Base-by-base conservation (phyloP, 768 basidiomycete genomes). In the Leccinum disarticulatum region DNA sequence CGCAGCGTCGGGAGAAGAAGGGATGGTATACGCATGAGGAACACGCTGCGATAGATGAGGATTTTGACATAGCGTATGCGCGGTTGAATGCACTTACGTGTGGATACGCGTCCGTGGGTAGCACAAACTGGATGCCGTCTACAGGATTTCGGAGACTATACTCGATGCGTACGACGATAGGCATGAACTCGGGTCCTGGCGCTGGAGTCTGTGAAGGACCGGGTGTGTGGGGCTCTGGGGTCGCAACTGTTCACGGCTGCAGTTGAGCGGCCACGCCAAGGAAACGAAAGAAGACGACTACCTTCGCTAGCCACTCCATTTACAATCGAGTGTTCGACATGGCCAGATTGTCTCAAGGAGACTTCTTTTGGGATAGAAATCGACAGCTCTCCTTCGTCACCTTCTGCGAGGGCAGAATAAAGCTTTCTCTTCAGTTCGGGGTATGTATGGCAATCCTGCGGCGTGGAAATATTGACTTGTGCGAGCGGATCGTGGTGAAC, bases 371-470 rank as follows among this genome's bases (percentile, higher is more conserved):
- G 91, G 60, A 98, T 86, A 11, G 87, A 84, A 66, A 99, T 93
- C 6, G 93, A 93, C 33, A 99, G 72, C 74, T 98, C 97, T 59
- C 96, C 97, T 72, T 98, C 94, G 64, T 96, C 94, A 47, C 87
- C 83, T 68, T 98, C 97, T 61, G 93, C 85, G 54, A 95, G 79
- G 0, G 96, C 93, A 0, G 93, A 85, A 77, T 95, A 98, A 43
- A 97, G 74, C 76, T 88, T 90, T 59, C 97, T 83, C 80, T 97
- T 98, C 60, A 95, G 80, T 70, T 97, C 97, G 6, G 94, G 92
- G 76, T 96, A 94, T 56, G 85, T 83, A 68, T 95, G 92, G 59
- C 90, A 87, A 71, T 97, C 93, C 64, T 83, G 81, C 11, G 85
- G 80, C 64, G 87, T 86, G 38, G 82, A 86, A 67, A 87, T 80